Base-by-base conservation (phyloP, 139 green algal genomes). In the Spirogloea muscicola region DNA sequence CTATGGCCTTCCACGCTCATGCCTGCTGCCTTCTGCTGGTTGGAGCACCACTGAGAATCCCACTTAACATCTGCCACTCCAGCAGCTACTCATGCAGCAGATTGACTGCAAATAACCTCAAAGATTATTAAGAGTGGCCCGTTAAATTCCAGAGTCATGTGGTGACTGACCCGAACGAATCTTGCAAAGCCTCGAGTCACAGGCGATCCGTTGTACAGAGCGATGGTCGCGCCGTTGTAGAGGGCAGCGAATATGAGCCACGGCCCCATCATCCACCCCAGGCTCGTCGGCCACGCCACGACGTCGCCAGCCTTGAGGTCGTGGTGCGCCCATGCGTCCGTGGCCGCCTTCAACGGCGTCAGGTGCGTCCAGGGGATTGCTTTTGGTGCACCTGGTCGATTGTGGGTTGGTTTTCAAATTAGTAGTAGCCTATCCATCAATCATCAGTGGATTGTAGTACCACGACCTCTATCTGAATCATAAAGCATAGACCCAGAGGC, bases 191-290 rank as follows among this genome's bases (percentile, higher is more conserved):
- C 16, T 2, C 27, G 33, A n/a, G 36, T 39, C 21, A 58, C 33
- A 1, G 76, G 76, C 39, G 40, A 41, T 6, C 78, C 78, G 42
- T 91, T 71, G 73, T 91, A 97, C 7, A 97, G 74, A 1, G 90
- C 91, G 2, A 97, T 76, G 25, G 90, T 84, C 0, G 83, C 91
- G 16, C 87, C 83, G 75, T 96, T 97, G 33, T 96, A 69, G 49
- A 97, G 83, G 16, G 82, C 65, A 5, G 87, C 88, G 69, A 91
- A 97, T 1, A 96, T 62, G 39, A 97, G 86, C 88, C 89, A 97
- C 0, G 93, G 91, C 0, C 93, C 93, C 93, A 97, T 97, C 90
- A 96, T 96, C 90, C 92, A 96, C 1, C 92, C 93, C 33, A 97
- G 80, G 68, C 83, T 93, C 44, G 92, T 97, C 27, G 93, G 93